Base-by-base conservation (phyloP, 805 yeast genomes). In the Barnettozyma wickerhamii region DNA sequence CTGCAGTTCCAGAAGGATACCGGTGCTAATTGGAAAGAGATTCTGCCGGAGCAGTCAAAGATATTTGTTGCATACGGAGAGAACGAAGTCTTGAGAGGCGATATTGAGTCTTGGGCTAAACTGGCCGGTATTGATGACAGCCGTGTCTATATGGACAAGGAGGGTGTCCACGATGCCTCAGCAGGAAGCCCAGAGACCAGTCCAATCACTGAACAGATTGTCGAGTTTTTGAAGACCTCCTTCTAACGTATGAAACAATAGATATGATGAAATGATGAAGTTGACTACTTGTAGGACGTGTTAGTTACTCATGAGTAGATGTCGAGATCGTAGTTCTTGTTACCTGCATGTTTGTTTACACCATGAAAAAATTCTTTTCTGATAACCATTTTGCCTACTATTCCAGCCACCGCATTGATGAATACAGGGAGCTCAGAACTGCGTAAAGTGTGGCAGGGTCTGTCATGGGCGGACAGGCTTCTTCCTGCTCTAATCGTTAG, bases 401-500 rank as follows among this genome's bases (percentile, higher is more conserved):
- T n/a, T n/a, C n/a, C n/a, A n/a, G n/a, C n/a, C n/a, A n/a, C n/a
- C n/a, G n/a, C n/a, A n/a, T n/a, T n/a, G n/a, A n/a, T n/a, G n/a
- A n/a, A n/a, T n/a, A n/a, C n/a, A n/a, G n/a, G n/a, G n/a, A n/a
- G n/a, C n/a, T n/a, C n/a, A n/a, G n/a, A n/a, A n/a, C n/a, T n/a
- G n/a, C n/a, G n/a, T n/a, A n/a, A n/a, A n/a, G n/a, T n/a, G n/a
- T n/a, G n/a, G n/a, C 37, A 30, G 2, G 33, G 33, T 13, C 44
- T 46, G 2, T 46, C 49, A 15, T 39, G 62, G 48, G 38, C 57
- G 1, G 74, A 69, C 43, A 64, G 62, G 39, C 48, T 68, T 2
- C 51, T 66, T 6, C 69, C 72, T 1, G 24, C 66, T 18, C 43
- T 55, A 17, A 65, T 71, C 30, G 43, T 70, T 12, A 30, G 64